Percentiles rank a stretch among this genome's conserved stretches.
phyloP scores from a whole-genome alignment of 352 stramenopile genomes.

The Pythium utonaiense region DNA sequence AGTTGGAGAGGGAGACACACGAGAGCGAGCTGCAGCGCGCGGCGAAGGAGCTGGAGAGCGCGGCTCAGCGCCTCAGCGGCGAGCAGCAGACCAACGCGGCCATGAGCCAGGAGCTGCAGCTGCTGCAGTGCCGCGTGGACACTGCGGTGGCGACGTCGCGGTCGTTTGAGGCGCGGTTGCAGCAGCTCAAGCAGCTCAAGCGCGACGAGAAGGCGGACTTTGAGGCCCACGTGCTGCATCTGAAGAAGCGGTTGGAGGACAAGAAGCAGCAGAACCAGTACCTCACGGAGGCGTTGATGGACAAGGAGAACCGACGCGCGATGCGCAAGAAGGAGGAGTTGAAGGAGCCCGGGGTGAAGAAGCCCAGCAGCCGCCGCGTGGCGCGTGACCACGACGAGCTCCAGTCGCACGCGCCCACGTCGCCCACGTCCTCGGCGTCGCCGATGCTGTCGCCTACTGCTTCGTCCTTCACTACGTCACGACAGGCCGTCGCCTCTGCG shows the following conservation, averaged over 20 bases:
- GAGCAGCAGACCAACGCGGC: conserved; percentile 33
- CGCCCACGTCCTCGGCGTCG: conserved; percentile 51
- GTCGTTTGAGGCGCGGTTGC: conserved; percentile 51
- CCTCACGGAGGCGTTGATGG: conserved; percentile 47
- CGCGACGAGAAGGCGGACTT: conserved; percentile 31
- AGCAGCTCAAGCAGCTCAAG: conserved; percentile 43
- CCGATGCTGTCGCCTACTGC: conserved; percentile 31
- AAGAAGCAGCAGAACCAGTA: conserved; percentile 58
- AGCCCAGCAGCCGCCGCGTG: conserved; percentile 2
- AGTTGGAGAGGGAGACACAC: conserved; percentile 21
- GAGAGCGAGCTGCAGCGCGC: conserved; percentile 32
- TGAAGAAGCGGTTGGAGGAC: conserved; percentile 47
- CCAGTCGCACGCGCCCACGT: conserved; percentile 36
- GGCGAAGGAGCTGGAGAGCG: conserved; percentile 27
- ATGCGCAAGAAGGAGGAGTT: conserved; percentile 1
- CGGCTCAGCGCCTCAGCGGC: conserved; percentile 27
- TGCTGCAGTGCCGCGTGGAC: conserved; percentile 49
- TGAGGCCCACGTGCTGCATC: conserved; percentile 32
- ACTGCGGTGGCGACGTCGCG: conserved; percentile 37
- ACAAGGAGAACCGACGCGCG: conserved; percentile 7
- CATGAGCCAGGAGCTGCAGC: conserved; percentile 37
- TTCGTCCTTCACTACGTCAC: background rate
- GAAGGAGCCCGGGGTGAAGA: background rate
- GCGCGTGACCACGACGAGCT: conserved; percentile 6
- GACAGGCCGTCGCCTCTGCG: background rate